Evolutionary conservation across 768 basidiomycete species (phyloP).

Genomic region (Mycena amicta): DNA sequence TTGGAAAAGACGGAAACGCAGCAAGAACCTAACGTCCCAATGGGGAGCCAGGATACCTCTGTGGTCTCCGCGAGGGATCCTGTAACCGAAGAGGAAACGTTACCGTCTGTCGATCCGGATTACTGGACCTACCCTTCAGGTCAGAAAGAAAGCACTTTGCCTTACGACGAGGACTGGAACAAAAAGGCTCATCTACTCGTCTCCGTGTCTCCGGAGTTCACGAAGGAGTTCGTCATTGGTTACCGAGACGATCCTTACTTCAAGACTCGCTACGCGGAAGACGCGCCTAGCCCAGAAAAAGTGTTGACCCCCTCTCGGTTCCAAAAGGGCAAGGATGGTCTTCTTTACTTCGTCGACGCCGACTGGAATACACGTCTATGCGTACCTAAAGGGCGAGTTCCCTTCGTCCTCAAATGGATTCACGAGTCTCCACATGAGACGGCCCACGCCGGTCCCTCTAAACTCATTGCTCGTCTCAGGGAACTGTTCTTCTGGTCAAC

Average conservation of each 20-base stretch:
- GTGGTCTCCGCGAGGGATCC: too few relatives aligned
- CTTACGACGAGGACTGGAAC: not conserved
- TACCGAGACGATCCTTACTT: constrained; percentile 3
- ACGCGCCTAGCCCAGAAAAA: not conserved
- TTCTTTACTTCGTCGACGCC: constrained; percentile 2
- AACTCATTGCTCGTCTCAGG: not conserved
- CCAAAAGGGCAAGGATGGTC: too few relatives aligned
- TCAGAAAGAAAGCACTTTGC: not conserved
- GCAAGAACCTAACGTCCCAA: too few relatives aligned
- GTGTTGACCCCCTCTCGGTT: constrained; percentile 6
- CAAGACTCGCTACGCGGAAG: not conserved
- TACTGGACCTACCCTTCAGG: constrained; percentile 1
- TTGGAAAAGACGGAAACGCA: too few relatives aligned
- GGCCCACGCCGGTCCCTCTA: too few relatives aligned
- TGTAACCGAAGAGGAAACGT: too few relatives aligned
- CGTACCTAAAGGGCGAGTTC: too few relatives aligned
- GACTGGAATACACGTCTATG: constrained; percentile 10
- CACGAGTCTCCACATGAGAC: too few relatives aligned
- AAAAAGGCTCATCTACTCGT: not conserved
- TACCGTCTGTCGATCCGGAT: not conserved
- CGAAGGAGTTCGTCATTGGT: not conserved
- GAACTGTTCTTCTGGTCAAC: constrained; percentile 9
- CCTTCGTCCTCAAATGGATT: constrained; percentile 9
- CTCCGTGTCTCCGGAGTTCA: not conserved
- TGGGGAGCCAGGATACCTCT: too few relatives aligned